Base-by-base conservation (phyloP, 2,329 filamentous ascomycete genomes). In the Ceratocystis lukuohia region DNA sequence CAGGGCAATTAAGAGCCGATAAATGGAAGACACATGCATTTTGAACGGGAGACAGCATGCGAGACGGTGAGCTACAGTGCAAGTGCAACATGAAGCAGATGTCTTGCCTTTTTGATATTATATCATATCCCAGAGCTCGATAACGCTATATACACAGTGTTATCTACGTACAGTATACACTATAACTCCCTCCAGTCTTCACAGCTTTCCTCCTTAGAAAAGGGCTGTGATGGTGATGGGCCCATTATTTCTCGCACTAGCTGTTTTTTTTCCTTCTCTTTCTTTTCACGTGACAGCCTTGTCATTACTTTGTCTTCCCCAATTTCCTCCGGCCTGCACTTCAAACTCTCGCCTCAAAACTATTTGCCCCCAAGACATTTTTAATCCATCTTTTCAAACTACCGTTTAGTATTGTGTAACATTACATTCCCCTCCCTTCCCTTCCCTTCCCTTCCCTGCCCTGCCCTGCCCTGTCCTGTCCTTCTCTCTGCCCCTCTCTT, bases 1-100 rank as follows among this genome's bases (percentile, higher is more conserved):
- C 45, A 45, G 62, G 62, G 62, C 22, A 64, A 53, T 53, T 53
- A 53, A 64, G 46, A 53, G 62, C 62, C 62, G 62, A 64, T 53
- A 30, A 46, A 41, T 64, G 62, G 48, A 53, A 53, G 46, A 64
- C 28, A 64, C 62, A 25, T 25, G 28, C 53, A 28, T 30, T 22
- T 57, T 28, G 17, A 2, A n/a, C 25, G 53, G 53, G 28, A 57
- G 22, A 30, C 53, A 10, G 12, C 53, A 57, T 30, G 53, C 22
- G 15, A 30, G 22, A 30, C 28, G 25, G 53, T 25, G 30, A 17
- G 20, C 15, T 17, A n/a, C 53, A 22, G 53, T 33, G 30, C 48
- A 20, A 22, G 25, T 33, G 30, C 48, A 6, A 22, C n/a, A 22
- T 22, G 48, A 25, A 20, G 17, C n/a, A 22, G 20, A n/a, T 8